A percentile compares a stretch with the other conserved stretches of the same genome.
These are phyloP conservation scores for Takashimella koratensis DNA, from an alignment of 1,284 basidiomycete species.

Conservation along the genomic window DNA sequence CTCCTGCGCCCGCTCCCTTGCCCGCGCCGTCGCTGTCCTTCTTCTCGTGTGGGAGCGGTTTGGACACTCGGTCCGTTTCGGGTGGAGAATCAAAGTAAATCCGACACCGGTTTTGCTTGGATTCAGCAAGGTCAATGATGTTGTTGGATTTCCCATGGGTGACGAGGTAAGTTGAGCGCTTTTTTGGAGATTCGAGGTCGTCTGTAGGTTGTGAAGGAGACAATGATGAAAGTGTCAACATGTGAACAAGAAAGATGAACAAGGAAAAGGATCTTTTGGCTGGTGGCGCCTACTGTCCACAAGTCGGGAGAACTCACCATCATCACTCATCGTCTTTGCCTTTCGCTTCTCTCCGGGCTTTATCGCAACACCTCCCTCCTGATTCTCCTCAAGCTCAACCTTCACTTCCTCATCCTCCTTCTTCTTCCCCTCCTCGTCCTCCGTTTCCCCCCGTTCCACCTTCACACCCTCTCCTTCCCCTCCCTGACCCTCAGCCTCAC, in stretches of 20 bases:
- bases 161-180: conserved; percentile 38
- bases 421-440: conserved; percentile 11
- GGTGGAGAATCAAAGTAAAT: conserved; percentile 52
- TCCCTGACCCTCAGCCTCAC: conserved; percentile 11
- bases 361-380: conserved; percentile 5
- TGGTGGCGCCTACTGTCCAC: too few relatives aligned
- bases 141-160: conserved; percentile 42
- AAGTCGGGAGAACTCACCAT: too few relatives aligned
- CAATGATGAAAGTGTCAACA: too few relatives aligned
- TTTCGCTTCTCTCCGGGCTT: conserved; percentile 47
- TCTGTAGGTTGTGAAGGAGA: conserved; percentile 13
- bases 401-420: conserved; percentile 18
- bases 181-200: conserved; percentile 35
- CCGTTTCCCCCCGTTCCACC: conserved; percentile 13
- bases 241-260: not conserved
- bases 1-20: too few relatives aligned
- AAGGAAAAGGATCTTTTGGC: conserved; percentile 1
- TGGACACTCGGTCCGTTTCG: conserved; percentile 44
- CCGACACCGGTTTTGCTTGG: conserved; percentile 47
- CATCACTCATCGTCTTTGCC: conserved; percentile 41
- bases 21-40: conserved; percentile 9
- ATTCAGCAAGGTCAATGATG: conserved; percentile 21
- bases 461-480: conserved; percentile 14
- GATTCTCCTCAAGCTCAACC: conserved; percentile 8
- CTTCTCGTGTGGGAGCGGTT: conserved; percentile 18